Evolutionary conservation across 108 stramenopile species (phyloP), one percentile per base, ranked within the genome.

Genomic region (Nannochloropsis granulata): DNA sequence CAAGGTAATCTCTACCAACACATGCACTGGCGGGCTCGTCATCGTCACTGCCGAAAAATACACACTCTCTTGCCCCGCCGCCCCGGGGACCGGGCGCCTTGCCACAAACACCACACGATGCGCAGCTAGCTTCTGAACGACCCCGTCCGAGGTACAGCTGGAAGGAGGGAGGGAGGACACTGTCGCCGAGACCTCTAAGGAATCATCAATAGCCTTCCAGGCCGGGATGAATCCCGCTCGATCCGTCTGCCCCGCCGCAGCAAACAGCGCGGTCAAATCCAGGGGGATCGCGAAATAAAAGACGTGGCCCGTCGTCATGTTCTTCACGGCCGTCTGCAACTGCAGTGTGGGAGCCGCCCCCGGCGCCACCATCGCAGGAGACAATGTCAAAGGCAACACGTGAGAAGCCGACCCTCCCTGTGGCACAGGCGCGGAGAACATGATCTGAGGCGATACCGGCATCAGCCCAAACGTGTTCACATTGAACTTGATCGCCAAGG

Each of bases 391-490:
- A 46, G 93, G 93, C 26, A 96, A 91, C 25, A 89, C 83, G 26
- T 88, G 84, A 34, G 43, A 85, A 13, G 94, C 92, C 25, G 86
- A 89, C 45, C 90, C 81, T 21, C 95, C 95, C 7, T 84, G 78
- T 12, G 91, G 79, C 83, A 96, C 83, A 3, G 95, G 94, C 24
- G 93, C 92, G 45, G 94, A 93, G 84, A 93, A 93, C 13, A 23
- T 14, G 81, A 97, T 93, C 85, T 96, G 95, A 88, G 94, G 96
- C 79, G 88, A 86, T 23, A 91, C 89, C 23, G 97, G 97, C 83
- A 93, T 94, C 34, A 99, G 87, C n/a, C 97, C 96, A 90, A 97
- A 97, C 23, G 96, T 90, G 88, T 96, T 97, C 92, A 98, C 98
- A 91, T 99, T 99, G 56, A 98, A 89, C 92, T 99, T 97, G 84